Evolutionary conservation across 2,329 filamentous ascomycete genomes (phyloP), one percentile per base, ranked within the genome.

Genomic region (Alternaria metachromatica): DNA sequence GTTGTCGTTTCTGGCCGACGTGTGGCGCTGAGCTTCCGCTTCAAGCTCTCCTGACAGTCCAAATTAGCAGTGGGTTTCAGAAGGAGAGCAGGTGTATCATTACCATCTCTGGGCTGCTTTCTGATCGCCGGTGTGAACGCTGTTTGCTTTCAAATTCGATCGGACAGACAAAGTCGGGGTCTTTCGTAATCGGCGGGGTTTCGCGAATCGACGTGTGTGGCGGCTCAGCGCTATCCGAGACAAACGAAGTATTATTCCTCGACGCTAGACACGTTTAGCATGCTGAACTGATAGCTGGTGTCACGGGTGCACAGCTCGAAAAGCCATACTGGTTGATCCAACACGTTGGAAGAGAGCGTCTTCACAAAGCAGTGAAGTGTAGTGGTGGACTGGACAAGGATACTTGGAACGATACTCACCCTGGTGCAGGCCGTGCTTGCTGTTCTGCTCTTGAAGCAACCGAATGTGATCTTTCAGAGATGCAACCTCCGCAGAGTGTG

Each of bases 401-500:
- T 41, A 18, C 37, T 41, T 41, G 37, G 37, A 20, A 37, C 8
- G 18, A 6, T 51, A 66, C 77, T 64, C 64, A 78, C 77, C 68
- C 65, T 78, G 74, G 50, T 77, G 74, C 37, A 77, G 69, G 26
- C 56, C 30, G 15, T 37, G 33, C 61, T 30, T 72, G 70, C 30
- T 68, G 64, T 49, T 67, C 57, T 77, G 76, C 26, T 77, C 72
- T 67, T 83, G 81, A 37, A 83, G 73, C 15, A 79, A 71, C 51
- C 69, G 70, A 43, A 80, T 73, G 65, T 83, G 80, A 21, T 78
- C 72, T 23, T 71, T 76, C 33, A 82, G 63, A 8, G 80, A 79
- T n/a, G 75, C 73, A 10, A 83, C 58, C 70, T 83, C 82, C 26
- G 74, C 75, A 15, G 72, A 71, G 66, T 83, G 81, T n/a, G 80